Conservation (phyloP, 2,329 filamentous ascomycete genomes). For the Alternaria gaisen region DNA sequence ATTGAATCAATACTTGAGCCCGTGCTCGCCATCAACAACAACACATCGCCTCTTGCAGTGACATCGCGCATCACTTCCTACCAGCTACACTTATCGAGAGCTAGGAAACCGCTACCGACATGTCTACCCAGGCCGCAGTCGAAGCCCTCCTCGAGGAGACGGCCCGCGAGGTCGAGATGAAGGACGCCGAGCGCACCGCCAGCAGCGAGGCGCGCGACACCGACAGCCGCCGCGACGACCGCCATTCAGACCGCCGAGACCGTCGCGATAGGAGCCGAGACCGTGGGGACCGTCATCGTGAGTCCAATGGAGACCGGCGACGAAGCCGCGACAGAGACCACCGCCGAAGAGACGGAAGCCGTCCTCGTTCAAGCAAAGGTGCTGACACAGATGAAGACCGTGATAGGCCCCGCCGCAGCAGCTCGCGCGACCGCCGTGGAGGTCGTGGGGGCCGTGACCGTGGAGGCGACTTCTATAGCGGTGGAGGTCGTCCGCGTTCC, state of each 20-base stretch:
- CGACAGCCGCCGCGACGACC: slow-evolving; percentile 40
- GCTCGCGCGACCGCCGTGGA: slow-evolving; percentile 41
- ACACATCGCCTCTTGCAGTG: slow-evolving; percentile 33
- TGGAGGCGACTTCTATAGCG: slow-evolving; percentile 53
- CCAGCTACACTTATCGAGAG: slow-evolving; percentile 36
- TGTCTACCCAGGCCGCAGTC: slow-evolving; percentile 71
- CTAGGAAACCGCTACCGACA: slow-evolving; percentile 28
- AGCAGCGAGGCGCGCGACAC: slow-evolving; percentile 42
- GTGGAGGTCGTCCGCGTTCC: slow-evolving; percentile 47
- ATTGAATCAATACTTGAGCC: slow-evolving; percentile 32
- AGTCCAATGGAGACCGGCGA: slow-evolving; percentile 43
- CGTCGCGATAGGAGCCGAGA: slow-evolving; percentile 43
- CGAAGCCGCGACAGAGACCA: slow-evolving; percentile 45
- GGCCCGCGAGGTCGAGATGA: slow-evolving; percentile 34
- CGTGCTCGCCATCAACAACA: slow-evolving; percentile 27
- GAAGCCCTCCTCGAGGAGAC: slow-evolving; percentile 84
- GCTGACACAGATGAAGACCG: slow-evolving; percentile 51
- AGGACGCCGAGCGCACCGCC: slow-evolving; percentile 22
- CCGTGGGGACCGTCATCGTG: slow-evolving; percentile 39
- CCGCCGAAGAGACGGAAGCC: slow-evolving; percentile 43
- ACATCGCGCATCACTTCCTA: slow-evolving; percentile 32
- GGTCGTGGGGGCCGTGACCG: slow-evolving; percentile 36
- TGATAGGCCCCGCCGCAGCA: slow-evolving; percentile 43
- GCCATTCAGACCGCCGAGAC: slow-evolving; percentile 31
- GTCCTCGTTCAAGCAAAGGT: slow-evolving; percentile 44